Conservation (phyloP, 768 basidiomycete species). For the Infundibulicybe gibba region DNA sequence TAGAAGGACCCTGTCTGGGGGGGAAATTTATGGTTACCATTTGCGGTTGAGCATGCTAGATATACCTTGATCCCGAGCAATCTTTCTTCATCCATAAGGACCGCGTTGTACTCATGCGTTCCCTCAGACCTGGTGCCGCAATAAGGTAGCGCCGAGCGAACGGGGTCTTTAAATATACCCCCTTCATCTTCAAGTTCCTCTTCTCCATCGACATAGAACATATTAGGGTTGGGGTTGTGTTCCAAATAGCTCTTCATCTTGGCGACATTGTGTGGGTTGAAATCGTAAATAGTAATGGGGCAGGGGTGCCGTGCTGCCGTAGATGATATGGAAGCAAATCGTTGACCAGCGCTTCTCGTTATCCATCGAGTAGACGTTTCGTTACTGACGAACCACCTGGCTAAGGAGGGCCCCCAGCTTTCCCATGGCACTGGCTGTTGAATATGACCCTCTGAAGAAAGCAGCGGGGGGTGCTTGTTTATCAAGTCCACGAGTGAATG, state of each 20-base stretch:
- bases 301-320: neutral
- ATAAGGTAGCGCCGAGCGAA: neutral
- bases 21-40: too few relatives aligned
- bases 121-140: neutral
- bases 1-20: too few relatives aligned
- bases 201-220: neutral
- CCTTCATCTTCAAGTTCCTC: neutral
- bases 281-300: neutral
- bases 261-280: neutral
- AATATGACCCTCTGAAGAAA: neutral
- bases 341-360: constrained; percentile 30
- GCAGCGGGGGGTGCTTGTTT: too few relatives aligned
- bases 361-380: constrained; percentile 32
- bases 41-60: neutral
- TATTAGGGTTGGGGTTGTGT: neutral
- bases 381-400: constrained; percentile 30
- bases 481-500: constrained; percentile 13
- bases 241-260: neutral
- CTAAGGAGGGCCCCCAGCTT: constrained; percentile 28
- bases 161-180: neutral
- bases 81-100: neutral
- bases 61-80: neutral
- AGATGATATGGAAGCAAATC: constrained; percentile 20
- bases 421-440: constrained; percentile 16
- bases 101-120: neutral